Evolutionary conservation across 768 basidiomycete genomes (phyloP).

Genomic region (Lentinus brumalis): DNA sequence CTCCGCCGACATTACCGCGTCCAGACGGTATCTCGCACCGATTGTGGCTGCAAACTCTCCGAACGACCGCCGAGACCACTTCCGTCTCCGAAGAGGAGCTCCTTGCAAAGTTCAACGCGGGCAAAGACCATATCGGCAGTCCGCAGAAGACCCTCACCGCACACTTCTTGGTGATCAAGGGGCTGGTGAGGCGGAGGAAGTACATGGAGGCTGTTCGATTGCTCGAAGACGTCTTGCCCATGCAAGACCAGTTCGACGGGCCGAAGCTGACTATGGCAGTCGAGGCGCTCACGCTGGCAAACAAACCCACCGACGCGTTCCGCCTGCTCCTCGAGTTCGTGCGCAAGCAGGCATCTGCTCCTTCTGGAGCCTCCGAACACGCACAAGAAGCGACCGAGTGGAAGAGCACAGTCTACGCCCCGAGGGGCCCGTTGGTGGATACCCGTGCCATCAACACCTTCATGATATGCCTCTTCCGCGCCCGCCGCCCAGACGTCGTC

Average conservation of each 20-base stretch:
- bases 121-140: conserved; percentile 26
- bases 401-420: conserved; percentile 1
- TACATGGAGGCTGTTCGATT: conserved; percentile 41
- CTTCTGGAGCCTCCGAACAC: not conserved
- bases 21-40: not conserved
- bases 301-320: conserved; percentile 50
- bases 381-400: not conserved
- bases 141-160: conserved; percentile 48
- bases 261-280: conserved; percentile 52
- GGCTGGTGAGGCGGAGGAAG: conserved; percentile 47
- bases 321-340: conserved; percentile 47
- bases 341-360: not conserved
- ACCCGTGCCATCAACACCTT: conserved; percentile 34
- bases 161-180: conserved; percentile 57
- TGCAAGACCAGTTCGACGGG: conserved; percentile 42
- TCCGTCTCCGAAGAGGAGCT: conserved; percentile 35
- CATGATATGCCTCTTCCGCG: conserved; percentile 49
- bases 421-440: conserved; percentile 36
- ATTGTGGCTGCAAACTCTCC: conserved; percentile 4
- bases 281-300: conserved; percentile 46
- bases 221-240: conserved; percentile 13
- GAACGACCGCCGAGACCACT: not conserved
- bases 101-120: conserved; percentile 40
- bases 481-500: conserved; percentile 60
- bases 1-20: not conserved